Evolutionary conservation across 1,139 yeast species (phyloP).

Genomic region (Nadsonia commutata): DNA sequence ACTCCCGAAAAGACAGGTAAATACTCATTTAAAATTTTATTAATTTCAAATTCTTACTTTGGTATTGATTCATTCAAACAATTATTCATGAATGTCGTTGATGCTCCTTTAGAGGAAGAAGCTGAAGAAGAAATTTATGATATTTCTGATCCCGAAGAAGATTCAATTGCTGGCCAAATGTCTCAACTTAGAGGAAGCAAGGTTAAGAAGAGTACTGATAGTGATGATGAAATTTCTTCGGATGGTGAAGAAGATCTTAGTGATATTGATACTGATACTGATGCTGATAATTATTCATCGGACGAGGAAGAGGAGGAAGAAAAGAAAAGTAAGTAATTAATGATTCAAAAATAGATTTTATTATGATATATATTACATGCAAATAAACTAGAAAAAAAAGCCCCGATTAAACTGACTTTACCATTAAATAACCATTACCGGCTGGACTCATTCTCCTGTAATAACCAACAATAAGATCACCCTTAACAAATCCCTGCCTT

Average conservation of each 20-base stretch:
- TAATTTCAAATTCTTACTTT: slow-evolving; percentile 24
- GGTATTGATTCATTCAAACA: slow-evolving; percentile 26
- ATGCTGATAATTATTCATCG: slow-evolving; percentile 11
- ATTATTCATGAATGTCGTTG: slow-evolving; percentile 25
- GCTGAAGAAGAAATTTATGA: slow-evolving; percentile 19
- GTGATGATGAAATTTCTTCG: slow-evolving; percentile 14
- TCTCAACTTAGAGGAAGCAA: slow-evolving; percentile 42
- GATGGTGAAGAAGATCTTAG: slow-evolving; percentile 18
- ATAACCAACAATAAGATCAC: slow-evolving; percentile 32
- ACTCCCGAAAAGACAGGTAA: slow-evolving; percentile 55
- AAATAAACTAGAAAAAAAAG: too few species aligned
- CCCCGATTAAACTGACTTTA: not conserved
- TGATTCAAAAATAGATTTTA: too few species aligned
- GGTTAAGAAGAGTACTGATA: slow-evolving; percentile 26
- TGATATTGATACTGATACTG: slow-evolving; percentile 19
- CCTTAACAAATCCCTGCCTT: slow-evolving; percentile 35
- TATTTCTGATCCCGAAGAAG: slow-evolving; percentile 52
- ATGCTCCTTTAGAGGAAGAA: slow-evolving; percentile 17
- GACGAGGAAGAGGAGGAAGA: slow-evolving; percentile 10
- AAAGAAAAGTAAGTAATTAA: slow-evolving; percentile 1
- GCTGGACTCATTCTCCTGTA: slow-evolving; percentile 28
- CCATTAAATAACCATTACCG: slow-evolving; percentile 20
- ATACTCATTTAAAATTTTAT: slow-evolving; percentile 34
- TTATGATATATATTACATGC: too few species aligned
- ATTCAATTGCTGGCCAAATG: slow-evolving; percentile 47